These are phyloP conservation scores for Vitis cinerea DNA, from an alignment of 164 flowering plant genomes.

Conservation along the genomic window DNA sequence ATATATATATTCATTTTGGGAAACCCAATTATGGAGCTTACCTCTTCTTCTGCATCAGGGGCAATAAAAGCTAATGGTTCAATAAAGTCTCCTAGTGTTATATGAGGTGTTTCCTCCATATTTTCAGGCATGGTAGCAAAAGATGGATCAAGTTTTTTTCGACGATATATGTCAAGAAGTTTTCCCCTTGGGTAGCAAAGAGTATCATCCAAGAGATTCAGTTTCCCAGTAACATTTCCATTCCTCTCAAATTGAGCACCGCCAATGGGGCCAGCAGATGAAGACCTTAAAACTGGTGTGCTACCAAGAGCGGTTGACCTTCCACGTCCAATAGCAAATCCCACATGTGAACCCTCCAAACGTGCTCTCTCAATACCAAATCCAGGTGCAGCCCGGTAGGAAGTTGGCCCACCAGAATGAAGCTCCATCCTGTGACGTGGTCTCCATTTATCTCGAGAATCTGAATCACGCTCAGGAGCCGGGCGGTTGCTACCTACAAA, in stretches of 20 bases:
- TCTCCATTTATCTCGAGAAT: constrained; percentile 96
- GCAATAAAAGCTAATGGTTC: constrained; percentile 85
- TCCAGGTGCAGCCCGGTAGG: constrained; percentile 87
- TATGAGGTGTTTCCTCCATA: constrained; percentile 49
- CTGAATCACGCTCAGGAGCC: constrained; percentile 66
- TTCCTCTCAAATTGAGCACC: constrained; percentile 35
- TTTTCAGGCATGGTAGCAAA: constrained; percentile 42
- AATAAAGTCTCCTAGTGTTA: constrained; percentile 37
- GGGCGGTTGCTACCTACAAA: constrained; percentile 36
- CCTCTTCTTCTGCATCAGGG: constrained; percentile 86
- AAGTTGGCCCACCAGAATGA: constrained; percentile 51
- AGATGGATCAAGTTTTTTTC: constrained; percentile 40
- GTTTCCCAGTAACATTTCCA: constrained; percentile 43
- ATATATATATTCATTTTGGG: background rate
- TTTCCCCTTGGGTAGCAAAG: constrained; percentile 86
- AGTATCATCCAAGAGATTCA: constrained; percentile 21
- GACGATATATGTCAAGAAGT: constrained; percentile 87
- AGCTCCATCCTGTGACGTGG: constrained; percentile 86
- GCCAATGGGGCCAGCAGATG: constrained; percentile 48
- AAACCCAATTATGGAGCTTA: constrained; percentile 20
- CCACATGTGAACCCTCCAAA: constrained; percentile 52
- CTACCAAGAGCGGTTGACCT: constrained; percentile 41
- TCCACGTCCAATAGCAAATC: constrained; percentile 86
- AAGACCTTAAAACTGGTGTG: constrained; percentile 20
- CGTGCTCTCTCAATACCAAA: constrained; percentile 74